Base-by-base conservation (phyloP, 1,284 basidiomycete genomes). In the Puccinia triticina region DNA sequence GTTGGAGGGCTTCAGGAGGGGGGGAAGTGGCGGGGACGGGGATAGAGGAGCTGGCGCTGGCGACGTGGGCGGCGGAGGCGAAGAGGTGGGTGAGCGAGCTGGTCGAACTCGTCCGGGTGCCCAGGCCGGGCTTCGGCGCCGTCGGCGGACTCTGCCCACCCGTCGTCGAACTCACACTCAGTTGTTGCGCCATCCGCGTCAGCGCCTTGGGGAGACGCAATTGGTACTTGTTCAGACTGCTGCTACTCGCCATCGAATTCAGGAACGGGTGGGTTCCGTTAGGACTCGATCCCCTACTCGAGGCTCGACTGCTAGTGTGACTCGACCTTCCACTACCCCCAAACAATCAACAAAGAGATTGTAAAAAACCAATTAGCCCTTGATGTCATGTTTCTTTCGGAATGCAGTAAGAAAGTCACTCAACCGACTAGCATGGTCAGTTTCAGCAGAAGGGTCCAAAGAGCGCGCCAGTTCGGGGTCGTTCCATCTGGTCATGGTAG, bases 261-360 rank as follows among this genome's bases (percentile, higher is more conserved):
- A 32, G 26, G 29, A 72, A 72, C 23, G 78, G 59, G 26, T 77
- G 83, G n/a, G 69, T 83, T 26, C 87, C 85, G 78, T 88, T 88
- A 10, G 89, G 88, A 83, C 84, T 87, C 75, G 85, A 87, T 3
- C 89, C 88, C 21, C 90, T 88, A 84, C 89, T 90, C 0, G 88
- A 85, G 0, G 86, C 87, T 23, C 89, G 85, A 83, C 89, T 90
- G 29, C 86, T 86, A 16, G 86, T 84, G 8, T 87, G 84, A 83
- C 87, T 88, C 29, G 83, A 86, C 32, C 86, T 85, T 7, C 88
- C 87, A 83, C 87, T 88, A 26, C 87, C 83, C 84, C 88, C 50
- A 84, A 83, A 43, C 4, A 43, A 43, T 4, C 4, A 43, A 43
- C 4, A 87, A 87, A 2, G 87, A 87, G 21, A 84, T 83, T 0